Percentiles rank a stretch among this genome's conserved stretches.
These are phyloP conservation scores for Dictyostelium citrinum DNA, from an alignment of 78 protist species.

Conservation along the genomic window DNA sequence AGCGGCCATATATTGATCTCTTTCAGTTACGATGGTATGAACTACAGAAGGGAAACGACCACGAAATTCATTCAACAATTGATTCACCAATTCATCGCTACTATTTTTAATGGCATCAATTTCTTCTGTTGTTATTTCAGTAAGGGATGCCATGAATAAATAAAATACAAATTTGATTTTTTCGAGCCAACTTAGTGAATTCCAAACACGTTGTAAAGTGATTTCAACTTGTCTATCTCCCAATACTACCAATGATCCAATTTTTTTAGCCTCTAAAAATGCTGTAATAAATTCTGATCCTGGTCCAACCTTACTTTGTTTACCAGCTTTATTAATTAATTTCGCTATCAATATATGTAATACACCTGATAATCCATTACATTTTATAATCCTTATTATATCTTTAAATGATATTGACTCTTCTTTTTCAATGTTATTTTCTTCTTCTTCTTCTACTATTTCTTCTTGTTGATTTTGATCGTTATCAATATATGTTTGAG, in stretches of 20 bases:
- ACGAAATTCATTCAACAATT: slow-evolving; percentile 44
- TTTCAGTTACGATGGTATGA: slow-evolving; percentile 63
- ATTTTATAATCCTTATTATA: slow-evolving; percentile 10
- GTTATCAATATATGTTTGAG: background rate
- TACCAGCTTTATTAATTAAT: slow-evolving; percentile 53
- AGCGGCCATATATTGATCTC: slow-evolving; percentile 79
- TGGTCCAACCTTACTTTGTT: slow-evolving; percentile 58
- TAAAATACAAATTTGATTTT: slow-evolving; percentile 57
- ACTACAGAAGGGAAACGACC: slow-evolving; percentile 57
- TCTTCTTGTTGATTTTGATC: background rate
- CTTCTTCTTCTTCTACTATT: background rate
- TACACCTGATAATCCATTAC: slow-evolving; percentile 46
- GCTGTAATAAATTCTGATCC: slow-evolving; percentile 72
- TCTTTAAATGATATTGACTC: slow-evolving; percentile 16
- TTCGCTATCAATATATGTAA: slow-evolving; percentile 57
- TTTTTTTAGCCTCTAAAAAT: slow-evolving; percentile 42
- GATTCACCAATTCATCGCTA: slow-evolving; percentile 16
- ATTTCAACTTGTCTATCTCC: slow-evolving; percentile 67
- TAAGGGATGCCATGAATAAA: slow-evolving; percentile 39
- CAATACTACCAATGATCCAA: slow-evolving; percentile 47
- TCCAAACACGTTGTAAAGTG: slow-evolving; percentile 69
- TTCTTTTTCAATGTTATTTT: background rate
- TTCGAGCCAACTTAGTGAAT: slow-evolving; percentile 37
- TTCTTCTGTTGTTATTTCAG: slow-evolving; percentile 37
- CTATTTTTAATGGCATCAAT: slow-evolving; percentile 55